Evolutionary conservation across 148 eudicot species (phyloP), one percentile per base, ranked within the genome.

Genomic region (Vaccinium myrtillus): DNA sequence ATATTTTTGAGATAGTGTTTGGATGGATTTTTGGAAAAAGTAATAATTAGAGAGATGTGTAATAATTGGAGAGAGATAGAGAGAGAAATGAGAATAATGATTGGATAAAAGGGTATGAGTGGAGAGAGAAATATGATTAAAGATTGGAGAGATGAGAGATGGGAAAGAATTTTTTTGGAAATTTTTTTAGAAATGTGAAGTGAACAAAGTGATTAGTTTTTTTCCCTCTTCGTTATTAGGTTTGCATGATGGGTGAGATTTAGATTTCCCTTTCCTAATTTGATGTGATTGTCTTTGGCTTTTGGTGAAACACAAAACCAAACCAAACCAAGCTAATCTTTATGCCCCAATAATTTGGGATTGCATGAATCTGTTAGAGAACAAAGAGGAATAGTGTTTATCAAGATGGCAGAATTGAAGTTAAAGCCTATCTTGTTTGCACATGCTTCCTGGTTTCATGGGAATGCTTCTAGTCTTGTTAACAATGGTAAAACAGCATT

Each of bases 391-490:
- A 49, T 11, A 46, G 3, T 25, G 18, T 48, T 65, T 15, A 13
- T 63, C 16, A n/a, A 14, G 56, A 46, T 12, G 23, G 39, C 14
- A 43, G 75, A n/a, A 65, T 25, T 65, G 55, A 65, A 48, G 74
- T 23, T 39, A 2, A 48, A 81, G 39, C 39, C 16, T 23, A 21
- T 54, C 53, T 19, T 78, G 77, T 25, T 61, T 50, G 50, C 16
- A 14, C 67, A 50, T 84, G 12, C 71, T 73, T 83, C 56, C 84
- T 51, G 11, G 36, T 83, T 74, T 75, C 23, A 79, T 36, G 21
- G 25, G 73, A 21, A 75, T 77, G 81, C 81, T 53, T 54, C 46
- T 36, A 56, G 50, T 63, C 32, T 78, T 53, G 61, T 14, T 79
- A 9, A 55, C n/a, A 30, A 65, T n/a, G 73, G 23, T 81, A 39